A percentile compares a stretch with the other conserved stretches of the same genome.
These are phyloP conservation scores for Gillenia trifoliata DNA, from an alignment of 306 rosid species.

Conservation along the genomic window DNA sequence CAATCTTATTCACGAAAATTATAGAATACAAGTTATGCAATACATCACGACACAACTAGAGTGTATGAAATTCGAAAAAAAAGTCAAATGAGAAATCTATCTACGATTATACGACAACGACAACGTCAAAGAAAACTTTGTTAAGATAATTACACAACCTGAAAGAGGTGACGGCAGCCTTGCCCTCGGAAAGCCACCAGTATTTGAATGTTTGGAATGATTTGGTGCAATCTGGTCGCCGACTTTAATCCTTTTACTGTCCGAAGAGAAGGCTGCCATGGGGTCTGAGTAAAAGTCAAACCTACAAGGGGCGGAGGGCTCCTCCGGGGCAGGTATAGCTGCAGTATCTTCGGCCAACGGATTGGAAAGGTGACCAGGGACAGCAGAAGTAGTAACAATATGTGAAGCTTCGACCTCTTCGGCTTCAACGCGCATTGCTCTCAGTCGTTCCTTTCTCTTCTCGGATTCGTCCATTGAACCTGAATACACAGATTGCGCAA, in stretches of 20 bases:
- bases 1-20: neutral
- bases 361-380: slow-evolving; percentile 56
- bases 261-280: slow-evolving; percentile 72
- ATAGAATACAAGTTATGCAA: neutral
- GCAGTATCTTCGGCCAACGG: slow-evolving; percentile 58
- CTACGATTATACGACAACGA: neutral
- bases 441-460: slow-evolving; percentile 69
- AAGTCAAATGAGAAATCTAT: neutral
- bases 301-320: slow-evolving; percentile 47
- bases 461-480: slow-evolving; percentile 79
- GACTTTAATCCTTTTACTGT: slow-evolving; percentile 33
- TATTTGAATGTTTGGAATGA: slow-evolving; percentile 34
- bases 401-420: slow-evolving; percentile 41
- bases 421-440: slow-evolving; percentile 72
- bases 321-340: slow-evolving; percentile 15
- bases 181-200: slow-evolving; percentile 23
- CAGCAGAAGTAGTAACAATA: slow-evolving; percentile 15
- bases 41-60: neutral
- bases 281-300: slow-evolving; percentile 90
- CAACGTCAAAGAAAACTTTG: neutral
- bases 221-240: slow-evolving; percentile 23
- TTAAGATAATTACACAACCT: slow-evolving; percentile 26
- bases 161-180: slow-evolving; percentile 35
- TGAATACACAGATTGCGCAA: neutral
- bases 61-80: neutral